These are phyloP conservation scores for Mallotus nudiflorus DNA, from an alignment of 345 rosid genomes.

Conservation along the genomic window DNA sequence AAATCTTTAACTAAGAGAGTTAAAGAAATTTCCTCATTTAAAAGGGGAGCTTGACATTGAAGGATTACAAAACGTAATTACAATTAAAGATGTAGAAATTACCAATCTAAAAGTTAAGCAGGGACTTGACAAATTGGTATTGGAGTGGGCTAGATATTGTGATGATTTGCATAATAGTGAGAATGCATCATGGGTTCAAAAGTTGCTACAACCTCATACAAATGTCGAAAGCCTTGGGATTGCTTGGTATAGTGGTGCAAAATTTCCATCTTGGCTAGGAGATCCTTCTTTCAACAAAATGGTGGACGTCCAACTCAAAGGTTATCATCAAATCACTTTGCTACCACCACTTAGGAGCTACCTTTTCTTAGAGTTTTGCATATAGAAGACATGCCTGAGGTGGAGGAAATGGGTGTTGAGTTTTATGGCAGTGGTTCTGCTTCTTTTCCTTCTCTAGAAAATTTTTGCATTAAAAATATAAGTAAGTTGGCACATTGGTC, in stretches of 20 bases:
- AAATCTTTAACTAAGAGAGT: constrained; percentile 33
- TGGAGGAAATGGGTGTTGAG: constrained; percentile 19
- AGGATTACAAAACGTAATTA: constrained; percentile 3
- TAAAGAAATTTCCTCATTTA: constrained; percentile 25
- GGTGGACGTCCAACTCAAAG: too few species aligned
- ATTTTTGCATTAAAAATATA: constrained; percentile 23
- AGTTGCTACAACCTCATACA: constrained; percentile 19
- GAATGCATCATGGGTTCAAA: not conserved
- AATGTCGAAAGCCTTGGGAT: not conserved
- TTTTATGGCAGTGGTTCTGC: constrained; percentile 14
- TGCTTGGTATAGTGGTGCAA: too few species aligned
- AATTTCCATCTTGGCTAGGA: too few species aligned
- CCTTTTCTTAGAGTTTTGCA: too few species aligned
- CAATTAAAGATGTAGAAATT: not conserved
- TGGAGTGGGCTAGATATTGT: constrained; percentile 13
- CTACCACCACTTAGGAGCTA: too few species aligned
- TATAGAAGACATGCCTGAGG: too few species aligned
- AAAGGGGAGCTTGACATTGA: too few species aligned
- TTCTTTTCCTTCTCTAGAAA: constrained; percentile 17
- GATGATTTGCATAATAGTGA: too few species aligned
- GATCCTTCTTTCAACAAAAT: too few species aligned
- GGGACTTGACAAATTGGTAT: not conserved
- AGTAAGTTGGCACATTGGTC: constrained; percentile 39
- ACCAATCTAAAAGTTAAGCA: constrained; percentile 15
- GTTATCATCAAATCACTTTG: too few species aligned